These are phyloP conservation scores for Kazachstania sp. DNA, from an alignment of 1,139 yeast species.

Conservation along the genomic window DNA sequence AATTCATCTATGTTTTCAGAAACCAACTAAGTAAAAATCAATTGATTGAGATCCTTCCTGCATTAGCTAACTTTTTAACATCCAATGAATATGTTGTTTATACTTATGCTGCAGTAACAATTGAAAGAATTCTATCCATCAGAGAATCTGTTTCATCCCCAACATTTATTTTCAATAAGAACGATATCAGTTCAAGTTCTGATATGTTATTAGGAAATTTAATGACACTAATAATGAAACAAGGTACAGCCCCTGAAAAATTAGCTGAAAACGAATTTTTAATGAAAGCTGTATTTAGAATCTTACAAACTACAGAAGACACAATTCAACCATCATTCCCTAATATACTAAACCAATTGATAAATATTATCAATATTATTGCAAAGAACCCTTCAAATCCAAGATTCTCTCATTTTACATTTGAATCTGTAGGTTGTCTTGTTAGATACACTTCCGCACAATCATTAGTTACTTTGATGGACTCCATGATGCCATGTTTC, in stretches of 20 bases:
- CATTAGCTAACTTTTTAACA: slow-evolving; percentile 59
- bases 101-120: slow-evolving; percentile 88
- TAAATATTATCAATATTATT: slow-evolving; percentile 60
- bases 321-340: slow-evolving; percentile 38
- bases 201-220: slow-evolving; percentile 52
- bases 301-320: slow-evolving; percentile 68
- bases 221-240: slow-evolving; percentile 55
- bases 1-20: slow-evolving; percentile 81
- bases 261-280: slow-evolving; percentile 91
- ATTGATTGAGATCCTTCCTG: slow-evolving; percentile 69
- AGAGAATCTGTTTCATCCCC: slow-evolving; percentile 45
- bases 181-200: slow-evolving; percentile 54
- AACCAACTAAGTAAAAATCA: slow-evolving; percentile 88
- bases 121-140: slow-evolving; percentile 78
- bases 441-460: slow-evolving; percentile 43
- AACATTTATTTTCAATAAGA: slow-evolving; percentile 55
- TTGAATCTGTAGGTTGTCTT: slow-evolving; percentile 78
- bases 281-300: slow-evolving; percentile 82
- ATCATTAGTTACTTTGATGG: slow-evolving; percentile 41
- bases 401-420: slow-evolving; percentile 78
- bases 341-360: slow-evolving; percentile 51
- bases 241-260: slow-evolving; percentile 69
- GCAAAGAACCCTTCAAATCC: slow-evolving; percentile 94
- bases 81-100: slow-evolving; percentile 69
- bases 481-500: slow-evolving; percentile 56